Conservation (phyloP, 352 stramenopile genomes). For the Pythium periplocum region DNA sequence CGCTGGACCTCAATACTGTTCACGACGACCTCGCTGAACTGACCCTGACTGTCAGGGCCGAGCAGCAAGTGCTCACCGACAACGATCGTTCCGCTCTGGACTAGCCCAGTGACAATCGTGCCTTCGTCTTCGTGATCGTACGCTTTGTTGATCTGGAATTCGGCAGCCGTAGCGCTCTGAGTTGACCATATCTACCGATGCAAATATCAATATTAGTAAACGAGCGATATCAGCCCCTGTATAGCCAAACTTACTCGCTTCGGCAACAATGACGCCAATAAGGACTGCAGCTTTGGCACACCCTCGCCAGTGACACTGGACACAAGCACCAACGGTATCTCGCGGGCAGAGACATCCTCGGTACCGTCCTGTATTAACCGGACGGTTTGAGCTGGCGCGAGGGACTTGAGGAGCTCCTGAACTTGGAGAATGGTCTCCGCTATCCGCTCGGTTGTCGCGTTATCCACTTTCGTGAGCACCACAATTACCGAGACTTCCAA, state of each 20-base stretch:
- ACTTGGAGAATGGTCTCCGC: conserved; percentile 43
- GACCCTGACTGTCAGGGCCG: conserved; percentile 43
- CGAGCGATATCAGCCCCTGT: background rate
- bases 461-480: conserved; percentile 77
- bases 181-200: conserved; percentile 32
- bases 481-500: conserved; percentile 72
- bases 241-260: conserved; percentile 34
- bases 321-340: conserved; percentile 53
- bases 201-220: background rate
- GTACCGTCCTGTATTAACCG: background rate
- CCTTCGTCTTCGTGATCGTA: conserved; percentile 71
- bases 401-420: conserved; percentile 25
- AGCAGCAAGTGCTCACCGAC: conserved; percentile 65
- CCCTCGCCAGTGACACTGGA: conserved; percentile 58
- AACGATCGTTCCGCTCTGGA: conserved; percentile 62
- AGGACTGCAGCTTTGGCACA: conserved; percentile 49
- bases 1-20: conserved; percentile 80
- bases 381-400: conserved; percentile 4
- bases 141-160: conserved; percentile 78
- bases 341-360: background rate
- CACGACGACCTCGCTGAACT: conserved; percentile 62
- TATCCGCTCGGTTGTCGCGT: conserved; percentile 35
- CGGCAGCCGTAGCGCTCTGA: conserved; percentile 38
- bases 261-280: conserved; percentile 47
- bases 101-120: conserved; percentile 63